A percentile compares a stretch with the other conserved stretches of the same genome.
Conservation (phyloP, 1,284 basidiomycete genomes). For the Neonothopanus nambi region DNA sequence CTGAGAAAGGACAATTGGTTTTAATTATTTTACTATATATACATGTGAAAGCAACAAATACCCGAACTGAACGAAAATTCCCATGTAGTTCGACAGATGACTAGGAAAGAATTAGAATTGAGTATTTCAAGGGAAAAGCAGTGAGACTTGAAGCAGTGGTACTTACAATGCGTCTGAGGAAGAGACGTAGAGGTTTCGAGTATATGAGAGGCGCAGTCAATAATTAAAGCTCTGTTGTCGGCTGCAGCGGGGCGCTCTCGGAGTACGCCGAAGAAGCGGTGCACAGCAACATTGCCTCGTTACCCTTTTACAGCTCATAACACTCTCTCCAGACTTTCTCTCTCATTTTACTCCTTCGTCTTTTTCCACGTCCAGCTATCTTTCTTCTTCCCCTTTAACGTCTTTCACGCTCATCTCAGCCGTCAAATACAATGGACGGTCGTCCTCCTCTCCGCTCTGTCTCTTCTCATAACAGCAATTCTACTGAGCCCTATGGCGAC, state of each 20-base stretch:
- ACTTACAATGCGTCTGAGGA: too few relatives aligned
- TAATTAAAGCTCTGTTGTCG: too few relatives aligned
- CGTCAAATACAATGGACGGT: constrained; percentile 42
- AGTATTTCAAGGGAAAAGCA: too few relatives aligned
- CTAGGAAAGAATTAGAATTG: too few relatives aligned
- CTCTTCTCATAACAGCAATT: constrained; percentile 32
- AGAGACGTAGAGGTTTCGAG: too few relatives aligned
- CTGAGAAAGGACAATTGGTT: too few relatives aligned
- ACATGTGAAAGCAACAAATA: too few relatives aligned
- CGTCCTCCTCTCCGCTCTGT: constrained; percentile 46
- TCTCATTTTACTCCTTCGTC: neutral
- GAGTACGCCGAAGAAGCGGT: constrained; percentile 1
- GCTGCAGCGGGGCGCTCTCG: neutral
- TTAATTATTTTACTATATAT: too few relatives aligned
- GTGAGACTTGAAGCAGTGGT: too few relatives aligned
- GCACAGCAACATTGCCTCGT: constrained; percentile 4
- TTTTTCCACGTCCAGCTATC: neutral
- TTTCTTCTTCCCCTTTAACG: constrained; percentile 1
- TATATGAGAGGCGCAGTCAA: too few relatives aligned
- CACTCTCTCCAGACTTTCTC: neutral
- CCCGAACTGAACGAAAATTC: too few relatives aligned
- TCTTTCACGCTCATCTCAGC: neutral
- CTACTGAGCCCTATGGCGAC: constrained; percentile 46
- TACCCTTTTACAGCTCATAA: constrained; percentile 1
- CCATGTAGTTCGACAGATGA: too few relatives aligned